phyloP scores from a whole-genome alignment of 2,329 filamentous ascomycete genomes.

The Aureobasidium lini region DNA sequence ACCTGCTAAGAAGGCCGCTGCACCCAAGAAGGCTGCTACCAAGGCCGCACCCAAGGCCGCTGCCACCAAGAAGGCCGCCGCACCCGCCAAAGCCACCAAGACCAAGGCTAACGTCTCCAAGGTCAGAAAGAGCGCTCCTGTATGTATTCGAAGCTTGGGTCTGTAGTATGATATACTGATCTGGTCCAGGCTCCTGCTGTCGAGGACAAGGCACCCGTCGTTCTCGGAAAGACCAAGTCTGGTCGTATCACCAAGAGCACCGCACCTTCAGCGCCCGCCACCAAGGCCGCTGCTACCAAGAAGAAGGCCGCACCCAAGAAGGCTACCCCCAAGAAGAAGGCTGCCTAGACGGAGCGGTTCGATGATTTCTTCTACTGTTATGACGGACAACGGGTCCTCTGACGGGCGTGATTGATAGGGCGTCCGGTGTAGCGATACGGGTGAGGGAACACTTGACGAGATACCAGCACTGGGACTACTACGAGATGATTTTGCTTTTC shows the following conservation, averaged over 20 bases:
- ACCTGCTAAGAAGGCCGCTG: slow-evolving; percentile 21
- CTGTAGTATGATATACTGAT: not conserved
- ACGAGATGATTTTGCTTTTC: slow-evolving; percentile 13
- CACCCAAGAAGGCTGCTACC: slow-evolving; percentile 24
- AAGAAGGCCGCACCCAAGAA: slow-evolving; percentile 39
- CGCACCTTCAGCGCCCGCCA: slow-evolving; percentile 31
- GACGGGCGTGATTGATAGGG: slow-evolving; percentile 9
- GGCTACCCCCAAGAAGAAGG: slow-evolving; percentile 39
- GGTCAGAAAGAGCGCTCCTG: slow-evolving; percentile 35
- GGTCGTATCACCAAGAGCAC: slow-evolving; percentile 72
- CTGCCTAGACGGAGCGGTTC: slow-evolving; percentile 13
- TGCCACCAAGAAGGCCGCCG: slow-evolving; percentile 23
- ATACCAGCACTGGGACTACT: slow-evolving; percentile 12
- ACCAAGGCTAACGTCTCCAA: slow-evolving; percentile 42
- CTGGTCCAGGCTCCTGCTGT: slow-evolving; percentile 52
- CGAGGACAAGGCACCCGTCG: slow-evolving; percentile 58
- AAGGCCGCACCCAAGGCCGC: slow-evolving; percentile 28
- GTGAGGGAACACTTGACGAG: slow-evolving; percentile 9
- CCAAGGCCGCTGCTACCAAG: slow-evolving; percentile 35
- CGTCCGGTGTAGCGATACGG: slow-evolving; percentile 11
- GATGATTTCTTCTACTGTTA: slow-evolving; percentile 7
- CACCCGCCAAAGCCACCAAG: slow-evolving; percentile 27
- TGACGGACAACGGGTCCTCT: slow-evolving; percentile 4
- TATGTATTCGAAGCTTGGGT: slow-evolving; percentile 18
- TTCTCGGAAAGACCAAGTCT: slow-evolving; percentile 75